phyloP scores from a whole-genome alignment of 768 basidiomycete genomes.

The Pisolithus orientalis region DNA sequence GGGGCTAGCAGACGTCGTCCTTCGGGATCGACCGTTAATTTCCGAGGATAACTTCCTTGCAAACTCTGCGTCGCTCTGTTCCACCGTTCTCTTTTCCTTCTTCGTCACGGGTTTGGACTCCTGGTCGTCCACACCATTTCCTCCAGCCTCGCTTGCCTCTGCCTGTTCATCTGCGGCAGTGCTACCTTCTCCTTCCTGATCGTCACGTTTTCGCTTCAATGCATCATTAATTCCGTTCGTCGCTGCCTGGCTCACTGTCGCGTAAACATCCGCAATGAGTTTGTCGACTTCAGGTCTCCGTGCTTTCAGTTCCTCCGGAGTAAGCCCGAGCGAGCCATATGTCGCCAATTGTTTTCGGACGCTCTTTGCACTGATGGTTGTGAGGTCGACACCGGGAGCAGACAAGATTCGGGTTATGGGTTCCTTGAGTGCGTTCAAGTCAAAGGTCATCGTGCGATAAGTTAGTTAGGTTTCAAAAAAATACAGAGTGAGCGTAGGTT shows the following conservation, averaged over 20 bases:
- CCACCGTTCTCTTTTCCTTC: slow-evolving; percentile 39
- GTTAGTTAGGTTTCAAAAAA: not conserved
- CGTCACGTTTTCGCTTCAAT: slow-evolving; percentile 23
- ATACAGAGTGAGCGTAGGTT: not conserved
- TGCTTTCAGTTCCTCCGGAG: slow-evolving; percentile 55
- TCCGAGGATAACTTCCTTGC: slow-evolving; percentile 67
- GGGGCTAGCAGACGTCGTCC: slow-evolving; percentile 35
- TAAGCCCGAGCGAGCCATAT: slow-evolving; percentile 40
- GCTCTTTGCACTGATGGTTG: slow-evolving; percentile 81
- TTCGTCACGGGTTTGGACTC: slow-evolving; percentile 32
- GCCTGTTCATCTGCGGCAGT: slow-evolving; percentile 9
- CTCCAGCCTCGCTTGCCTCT: slow-evolving; percentile 9
- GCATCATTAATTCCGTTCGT: slow-evolving; percentile 7
- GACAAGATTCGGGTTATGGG: slow-evolving; percentile 65
- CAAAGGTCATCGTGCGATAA: slow-evolving; percentile 38
- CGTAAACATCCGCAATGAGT: slow-evolving; percentile 62
- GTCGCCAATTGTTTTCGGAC: slow-evolving; percentile 72
- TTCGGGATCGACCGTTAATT: slow-evolving; percentile 56
- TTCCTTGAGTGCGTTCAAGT: slow-evolving; percentile 50
- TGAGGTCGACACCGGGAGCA: slow-evolving; percentile 70
- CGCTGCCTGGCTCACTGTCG: slow-evolving; percentile 41
- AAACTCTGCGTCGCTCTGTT: slow-evolving; percentile 62
- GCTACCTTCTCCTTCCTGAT: slow-evolving; percentile 21
- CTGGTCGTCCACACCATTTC: slow-evolving; percentile 6
- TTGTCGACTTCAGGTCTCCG: slow-evolving; percentile 64